Conservation (phyloP, 148 eudicot genomes). For the Polygonum maritimum region DNA sequence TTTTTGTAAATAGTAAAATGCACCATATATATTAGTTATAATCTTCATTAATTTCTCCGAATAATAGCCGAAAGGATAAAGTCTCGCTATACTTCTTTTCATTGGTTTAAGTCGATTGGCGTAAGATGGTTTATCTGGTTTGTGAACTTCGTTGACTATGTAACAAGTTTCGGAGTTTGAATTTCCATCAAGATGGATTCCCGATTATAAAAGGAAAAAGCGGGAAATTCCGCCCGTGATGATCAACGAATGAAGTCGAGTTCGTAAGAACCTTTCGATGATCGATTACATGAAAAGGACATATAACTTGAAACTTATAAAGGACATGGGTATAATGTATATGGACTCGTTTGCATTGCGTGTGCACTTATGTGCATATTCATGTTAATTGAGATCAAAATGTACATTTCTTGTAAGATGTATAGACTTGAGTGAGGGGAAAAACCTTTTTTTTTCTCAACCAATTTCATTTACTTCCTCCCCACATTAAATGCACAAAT, state of each 20-base stretch:
- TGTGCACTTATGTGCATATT: neutral
- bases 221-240: neutral
- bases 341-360: neutral
- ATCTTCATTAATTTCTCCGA: neutral
- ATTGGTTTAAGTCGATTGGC: too few relatives aligned
- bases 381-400: neutral
- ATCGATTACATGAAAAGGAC: neutral
- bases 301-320: neutral
- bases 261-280: neutral
- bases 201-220: too few relatives aligned
- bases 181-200: too few relatives aligned
- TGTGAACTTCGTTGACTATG: too few relatives aligned
- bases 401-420: neutral
- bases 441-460: slow-evolving; percentile 24
- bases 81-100: too few relatives aligned
- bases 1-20: neutral
- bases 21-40: neutral
- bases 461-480: slow-evolving; percentile 40
- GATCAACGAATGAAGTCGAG: neutral
- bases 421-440: neutral
- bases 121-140: too few relatives aligned
- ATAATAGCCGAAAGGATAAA: neutral
- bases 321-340: neutral
- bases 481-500: slow-evolving; percentile 25
- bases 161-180: too few relatives aligned